phyloP scores from a whole-genome alignment of 2,329 filamentous ascomycete genomes.

The Cytospora chrysosperma region DNA sequence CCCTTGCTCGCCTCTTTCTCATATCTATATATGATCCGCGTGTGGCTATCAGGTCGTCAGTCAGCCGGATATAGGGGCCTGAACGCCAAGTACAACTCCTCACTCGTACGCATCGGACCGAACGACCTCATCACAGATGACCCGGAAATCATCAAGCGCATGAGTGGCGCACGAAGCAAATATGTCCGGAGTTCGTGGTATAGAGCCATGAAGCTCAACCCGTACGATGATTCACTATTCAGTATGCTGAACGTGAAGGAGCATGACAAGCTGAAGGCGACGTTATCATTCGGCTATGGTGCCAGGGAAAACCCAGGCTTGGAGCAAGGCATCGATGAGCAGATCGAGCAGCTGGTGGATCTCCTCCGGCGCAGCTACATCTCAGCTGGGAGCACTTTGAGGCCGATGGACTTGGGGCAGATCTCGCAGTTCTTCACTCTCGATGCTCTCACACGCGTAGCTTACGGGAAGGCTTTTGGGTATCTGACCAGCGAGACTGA shows the following conservation, averaged over 20 bases:
- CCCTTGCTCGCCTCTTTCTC: conserved; percentile 32
- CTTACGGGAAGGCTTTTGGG: conserved; percentile 51
- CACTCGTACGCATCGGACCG: conserved; percentile 30
- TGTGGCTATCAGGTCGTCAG: conserved; percentile 28
- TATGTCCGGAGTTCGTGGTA: conserved; percentile 7
- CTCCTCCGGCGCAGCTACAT: conserved; percentile 49
- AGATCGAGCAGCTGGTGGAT: conserved; percentile 45
- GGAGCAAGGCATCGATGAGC: conserved; percentile 49
- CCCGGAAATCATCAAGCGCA: conserved; percentile 25
- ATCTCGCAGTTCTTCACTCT: conserved; percentile 55
- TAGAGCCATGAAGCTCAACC: conserved; percentile 9
- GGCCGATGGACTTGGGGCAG: conserved; percentile 47
- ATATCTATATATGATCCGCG: conserved; percentile 33
- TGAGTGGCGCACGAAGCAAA: conserved; percentile 8
- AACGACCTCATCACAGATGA: conserved; percentile 29
- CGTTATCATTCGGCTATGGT: conserved; percentile 33
- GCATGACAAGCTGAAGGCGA: conserved; percentile 33
- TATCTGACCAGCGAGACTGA: conserved; percentile 48
- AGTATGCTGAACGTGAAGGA: conserved; percentile 25
- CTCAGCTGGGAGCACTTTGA: conserved; percentile 34
- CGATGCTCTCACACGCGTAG: conserved; percentile 54
- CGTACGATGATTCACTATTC: conserved; percentile 1
- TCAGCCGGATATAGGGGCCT: conserved; percentile 28
- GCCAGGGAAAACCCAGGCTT: conserved; percentile 53
- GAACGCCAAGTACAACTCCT: conserved; percentile 28